phyloP scores from a whole-genome alignment of 1,284 basidiomycete species.

The Ustilago tritici region DNA sequence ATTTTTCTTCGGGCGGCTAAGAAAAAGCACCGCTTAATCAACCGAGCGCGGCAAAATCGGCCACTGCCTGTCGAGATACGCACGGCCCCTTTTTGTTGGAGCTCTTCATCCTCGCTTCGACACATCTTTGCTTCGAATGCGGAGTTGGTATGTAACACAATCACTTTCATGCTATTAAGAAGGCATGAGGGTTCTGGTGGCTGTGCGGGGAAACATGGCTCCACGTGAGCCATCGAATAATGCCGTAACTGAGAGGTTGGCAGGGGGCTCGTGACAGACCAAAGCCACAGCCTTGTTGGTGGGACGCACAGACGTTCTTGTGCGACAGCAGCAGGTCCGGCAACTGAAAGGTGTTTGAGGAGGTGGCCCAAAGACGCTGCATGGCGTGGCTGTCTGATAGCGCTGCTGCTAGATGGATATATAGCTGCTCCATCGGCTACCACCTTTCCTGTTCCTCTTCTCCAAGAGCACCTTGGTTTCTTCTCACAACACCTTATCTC shows the following conservation, averaged over 20 bases:
- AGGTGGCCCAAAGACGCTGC: background rate
- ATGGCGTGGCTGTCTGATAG: too few species aligned
- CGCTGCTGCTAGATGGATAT: too few species aligned
- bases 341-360: too few species aligned
- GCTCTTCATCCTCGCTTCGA: background rate
- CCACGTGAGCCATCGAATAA: background rate
- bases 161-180: background rate
- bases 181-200: background rate
- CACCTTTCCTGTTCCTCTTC: too few species aligned
- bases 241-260: too few species aligned
- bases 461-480: too few species aligned
- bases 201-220: constrained; percentile 4
- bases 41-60: constrained; percentile 5
- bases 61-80: constrained; percentile 26
- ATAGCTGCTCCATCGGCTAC: too few species aligned
- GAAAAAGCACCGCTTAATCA: background rate
- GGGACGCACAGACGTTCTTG: too few species aligned
- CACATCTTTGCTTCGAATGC: background rate
- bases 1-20: background rate
- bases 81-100: constrained; percentile 10
- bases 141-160: background rate
- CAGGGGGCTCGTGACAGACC: too few species aligned
- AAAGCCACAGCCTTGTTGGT: too few species aligned
- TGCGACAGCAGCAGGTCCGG: too few species aligned
- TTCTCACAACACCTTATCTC: too few species aligned